Evolutionary conservation across 2,329 filamentous ascomycete genomes (phyloP).

Genomic region (Aspergillus sp.): DNA sequence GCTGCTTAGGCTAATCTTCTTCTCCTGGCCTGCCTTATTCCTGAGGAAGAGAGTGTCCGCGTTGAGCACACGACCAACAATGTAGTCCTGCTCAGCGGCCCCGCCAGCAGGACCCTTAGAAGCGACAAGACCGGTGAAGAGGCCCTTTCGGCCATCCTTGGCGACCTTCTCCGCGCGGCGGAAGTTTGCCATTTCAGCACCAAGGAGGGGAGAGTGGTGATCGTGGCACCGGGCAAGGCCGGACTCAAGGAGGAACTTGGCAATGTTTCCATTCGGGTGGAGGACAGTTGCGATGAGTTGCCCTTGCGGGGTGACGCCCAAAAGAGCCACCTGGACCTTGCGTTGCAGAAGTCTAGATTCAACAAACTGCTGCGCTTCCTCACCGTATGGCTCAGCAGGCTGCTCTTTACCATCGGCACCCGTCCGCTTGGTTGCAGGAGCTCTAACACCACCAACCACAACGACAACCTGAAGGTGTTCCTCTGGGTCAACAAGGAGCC

Average conservation of each 20-base stretch:
- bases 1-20: slow-evolving; percentile 88
- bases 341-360: slow-evolving; percentile 84
- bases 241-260: slow-evolving; percentile 83
- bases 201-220: slow-evolving; percentile 90
- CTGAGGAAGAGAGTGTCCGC: slow-evolving; percentile 87
- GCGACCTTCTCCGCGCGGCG: slow-evolving; percentile 85
- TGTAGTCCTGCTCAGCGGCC: slow-evolving; percentile 68
- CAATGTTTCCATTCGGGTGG: slow-evolving; percentile 90
- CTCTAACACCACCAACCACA: slow-evolving; percentile 82
- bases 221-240: slow-evolving; percentile 92
- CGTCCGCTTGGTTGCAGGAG: slow-evolving; percentile 83
- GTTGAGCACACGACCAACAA: slow-evolving; percentile 79
- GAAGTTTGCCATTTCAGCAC: slow-evolving; percentile 80
- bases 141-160: slow-evolving; percentile 70
- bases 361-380: slow-evolving; percentile 84
- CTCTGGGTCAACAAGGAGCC: slow-evolving; percentile 75
- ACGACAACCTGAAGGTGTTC: slow-evolving; percentile 89
- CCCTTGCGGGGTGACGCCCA: slow-evolving; percentile 85
- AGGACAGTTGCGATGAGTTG: slow-evolving; percentile 85
- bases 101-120: slow-evolving; percentile 60
- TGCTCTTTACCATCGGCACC: slow-evolving; percentile 79
- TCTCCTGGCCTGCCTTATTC: slow-evolving; percentile 81
- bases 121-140: slow-evolving; percentile 79
- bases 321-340: slow-evolving; percentile 75
- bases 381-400: slow-evolving; percentile 83